Evolutionary conservation across 805 yeast genomes (phyloP), one percentile per base, ranked within the genome.

Genomic region (Zygotorulaspora danielsina): DNA sequence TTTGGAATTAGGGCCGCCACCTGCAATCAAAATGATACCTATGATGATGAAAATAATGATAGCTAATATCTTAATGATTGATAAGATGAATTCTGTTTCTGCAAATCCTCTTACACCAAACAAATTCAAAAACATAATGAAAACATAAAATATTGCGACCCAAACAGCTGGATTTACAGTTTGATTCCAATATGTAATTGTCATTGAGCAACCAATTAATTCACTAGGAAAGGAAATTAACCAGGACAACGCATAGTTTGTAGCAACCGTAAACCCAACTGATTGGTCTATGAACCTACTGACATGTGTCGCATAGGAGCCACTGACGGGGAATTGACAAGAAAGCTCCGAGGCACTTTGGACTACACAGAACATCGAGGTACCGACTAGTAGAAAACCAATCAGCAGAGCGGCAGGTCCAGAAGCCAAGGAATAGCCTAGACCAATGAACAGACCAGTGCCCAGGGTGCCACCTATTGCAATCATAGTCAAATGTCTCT

Each of bases 251-350:
- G 77, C 71, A 51, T 76, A 76, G 48, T 73, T 71, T 72, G 77
- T 75, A 19, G 81, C 76, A 63, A 76, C 74, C 12, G 81, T 76
- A 57, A 78, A 79, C 29, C 81, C 83, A 64, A 77, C 64, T 5
- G 81, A 71, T 3, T 74, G 68, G 49, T 77, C 78, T 35, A 79
- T 66, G 50, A 81, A 75, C 49, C 85, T 65, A 39, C 76, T 69
- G 39, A 77, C 71, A 58, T 72, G 78, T 39, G 76, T 69, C 36
- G 77, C 71, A 52, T 75, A 75, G 11, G 79, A 67, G 46, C 82
- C 81, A 16, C 73, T 70, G 9, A 53, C 71, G 2, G 82, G 81
- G 48, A 64, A 63, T 35, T 65, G 67, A 3, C 77, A 69, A 7
- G 76, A 56, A 74, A 75, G 72, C 49, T 75, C 80, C 17, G 56